phyloP scores from a whole-genome alignment of 371 early-diverging fungal genomes.

The Mortierella sp. region DNA sequence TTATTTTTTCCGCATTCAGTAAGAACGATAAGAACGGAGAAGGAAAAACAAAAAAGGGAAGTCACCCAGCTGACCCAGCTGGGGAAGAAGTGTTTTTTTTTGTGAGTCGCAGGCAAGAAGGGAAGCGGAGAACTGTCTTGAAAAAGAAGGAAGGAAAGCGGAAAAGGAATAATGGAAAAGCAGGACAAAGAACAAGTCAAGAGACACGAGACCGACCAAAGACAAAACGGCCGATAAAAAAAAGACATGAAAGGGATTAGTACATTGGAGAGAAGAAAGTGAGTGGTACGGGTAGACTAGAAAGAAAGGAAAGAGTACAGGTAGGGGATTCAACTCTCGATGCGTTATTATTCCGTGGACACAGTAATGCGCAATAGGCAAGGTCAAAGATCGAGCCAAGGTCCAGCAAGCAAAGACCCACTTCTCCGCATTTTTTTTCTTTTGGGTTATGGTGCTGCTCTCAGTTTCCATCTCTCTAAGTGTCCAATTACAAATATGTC shows the following conservation, averaged over 20 bases:
- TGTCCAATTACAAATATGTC: not conserved
- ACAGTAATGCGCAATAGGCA: not conserved
- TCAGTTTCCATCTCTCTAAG: not conserved
- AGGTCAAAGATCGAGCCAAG: not conserved
- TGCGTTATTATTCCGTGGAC: not conserved
- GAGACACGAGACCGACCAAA: not conserved
- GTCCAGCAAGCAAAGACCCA: not conserved
- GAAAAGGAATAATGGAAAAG: not conserved
- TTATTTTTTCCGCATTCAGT: not conserved
- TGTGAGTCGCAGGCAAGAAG: not conserved
- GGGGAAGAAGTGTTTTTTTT: not conserved
- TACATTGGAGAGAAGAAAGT: too few relatives aligned
- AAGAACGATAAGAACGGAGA: not conserved
- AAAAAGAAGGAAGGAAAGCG: not conserved
- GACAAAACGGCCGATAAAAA: slow-evolving; percentile 1
- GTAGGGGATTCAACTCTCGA: slow-evolving; percentile 1
- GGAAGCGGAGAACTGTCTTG: not conserved
- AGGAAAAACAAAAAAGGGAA: slow-evolving; percentile 5
- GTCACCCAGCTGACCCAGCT: not conserved
- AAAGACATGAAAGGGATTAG: not conserved
- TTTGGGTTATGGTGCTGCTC: not conserved
- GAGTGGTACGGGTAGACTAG: too few relatives aligned
- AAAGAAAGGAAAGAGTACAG: not conserved
- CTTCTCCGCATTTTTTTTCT: slow-evolving; percentile 9
- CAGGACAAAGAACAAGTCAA: not conserved